phyloP scores from a whole-genome alignment of 1,284 basidiomycete species.

The Ceratobasidium sp. region DNA sequence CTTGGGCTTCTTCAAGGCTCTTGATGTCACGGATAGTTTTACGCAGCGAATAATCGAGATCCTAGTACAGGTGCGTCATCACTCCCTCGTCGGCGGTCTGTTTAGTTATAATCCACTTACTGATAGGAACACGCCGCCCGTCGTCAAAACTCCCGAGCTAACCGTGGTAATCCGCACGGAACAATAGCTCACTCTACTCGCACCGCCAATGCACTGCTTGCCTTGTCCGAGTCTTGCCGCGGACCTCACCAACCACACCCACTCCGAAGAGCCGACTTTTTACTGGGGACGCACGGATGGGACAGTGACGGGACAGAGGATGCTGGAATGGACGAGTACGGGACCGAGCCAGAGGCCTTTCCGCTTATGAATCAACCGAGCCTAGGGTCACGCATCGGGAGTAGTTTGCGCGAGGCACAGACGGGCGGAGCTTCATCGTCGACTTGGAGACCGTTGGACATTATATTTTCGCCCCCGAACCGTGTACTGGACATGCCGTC shows the following conservation, averaged over 20 bases:
- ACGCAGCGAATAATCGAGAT: conserved; percentile 45
- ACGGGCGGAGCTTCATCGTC: conserved; percentile 23
- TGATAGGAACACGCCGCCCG: conserved; percentile 42
- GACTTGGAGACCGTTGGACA: conserved; percentile 38
- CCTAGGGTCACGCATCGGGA: conserved; percentile 42
- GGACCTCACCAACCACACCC: conserved; percentile 27
- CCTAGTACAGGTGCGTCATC: conserved; percentile 36
- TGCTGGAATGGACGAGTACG: conserved; percentile 37
- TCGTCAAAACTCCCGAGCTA: conserved; percentile 34
- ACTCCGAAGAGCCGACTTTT: conserved; percentile 26
- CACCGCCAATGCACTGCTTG: conserved; percentile 45
- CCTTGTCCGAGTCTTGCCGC: conserved; percentile 37
- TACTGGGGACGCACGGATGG: conserved; percentile 35
- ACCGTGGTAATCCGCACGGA: conserved; percentile 26
- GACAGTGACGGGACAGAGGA: conserved; percentile 45
- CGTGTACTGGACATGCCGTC: conserved; percentile 22
- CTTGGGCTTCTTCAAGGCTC: conserved; percentile 30
- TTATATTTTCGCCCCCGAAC: conserved; percentile 34
- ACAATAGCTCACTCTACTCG: conserved; percentile 35
- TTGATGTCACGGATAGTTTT: conserved; percentile 44
- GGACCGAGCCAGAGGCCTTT: conserved; percentile 30
- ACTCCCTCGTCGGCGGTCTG: background rate
- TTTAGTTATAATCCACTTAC: conserved; percentile 14
- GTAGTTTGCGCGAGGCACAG: conserved; percentile 41
- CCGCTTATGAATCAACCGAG: conserved; percentile 22